Percentiles rank a stretch among this genome's conserved stretches.
Conservation (phyloP, 108 stramenopile species). For the Chaetoceros tenuissimus region DNA sequence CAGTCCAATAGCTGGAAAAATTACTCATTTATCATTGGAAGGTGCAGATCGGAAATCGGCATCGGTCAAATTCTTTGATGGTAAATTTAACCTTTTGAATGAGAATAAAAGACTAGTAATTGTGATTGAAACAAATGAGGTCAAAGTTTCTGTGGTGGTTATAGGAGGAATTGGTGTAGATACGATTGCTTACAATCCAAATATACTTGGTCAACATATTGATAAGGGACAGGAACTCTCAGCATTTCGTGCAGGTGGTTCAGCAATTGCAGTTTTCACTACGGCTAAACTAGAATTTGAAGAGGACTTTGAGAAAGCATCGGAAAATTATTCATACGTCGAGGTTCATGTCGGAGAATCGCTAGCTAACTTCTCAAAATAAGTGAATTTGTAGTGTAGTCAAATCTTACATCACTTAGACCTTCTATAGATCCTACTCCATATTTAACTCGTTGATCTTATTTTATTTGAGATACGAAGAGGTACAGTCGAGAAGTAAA, state of each 20-base stretch:
- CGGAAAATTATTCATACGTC: constrained; percentile 10
- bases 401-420: no score
- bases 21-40: constrained; percentile 29
- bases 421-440: no score
- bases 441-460: no score
- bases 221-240: constrained; percentile 30
- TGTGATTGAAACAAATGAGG: no score
- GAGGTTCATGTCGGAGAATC: constrained; percentile 27
- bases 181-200: constrained; percentile 22
- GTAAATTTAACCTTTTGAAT: constrained; percentile 32
- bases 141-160: constrained; percentile 28
- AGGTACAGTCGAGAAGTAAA: no score
- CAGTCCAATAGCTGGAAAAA: constrained; percentile 29
- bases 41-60: constrained; percentile 18
- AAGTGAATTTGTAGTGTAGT: no score
- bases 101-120: constrained; percentile 31
- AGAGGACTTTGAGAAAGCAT: constrained; percentile 10
- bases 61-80: constrained; percentile 39
- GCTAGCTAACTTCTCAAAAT: no score
- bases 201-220: constrained; percentile 17
- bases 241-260: constrained; percentile 32
- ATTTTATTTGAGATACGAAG: no score
- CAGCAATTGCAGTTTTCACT: constrained; percentile 31
- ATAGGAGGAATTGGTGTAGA: constrained; percentile 33
- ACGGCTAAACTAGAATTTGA: constrained; percentile 12